Base-by-base conservation (phyloP, 2,329 filamentous ascomycete genomes). In the Fusarium torulosum region DNA sequence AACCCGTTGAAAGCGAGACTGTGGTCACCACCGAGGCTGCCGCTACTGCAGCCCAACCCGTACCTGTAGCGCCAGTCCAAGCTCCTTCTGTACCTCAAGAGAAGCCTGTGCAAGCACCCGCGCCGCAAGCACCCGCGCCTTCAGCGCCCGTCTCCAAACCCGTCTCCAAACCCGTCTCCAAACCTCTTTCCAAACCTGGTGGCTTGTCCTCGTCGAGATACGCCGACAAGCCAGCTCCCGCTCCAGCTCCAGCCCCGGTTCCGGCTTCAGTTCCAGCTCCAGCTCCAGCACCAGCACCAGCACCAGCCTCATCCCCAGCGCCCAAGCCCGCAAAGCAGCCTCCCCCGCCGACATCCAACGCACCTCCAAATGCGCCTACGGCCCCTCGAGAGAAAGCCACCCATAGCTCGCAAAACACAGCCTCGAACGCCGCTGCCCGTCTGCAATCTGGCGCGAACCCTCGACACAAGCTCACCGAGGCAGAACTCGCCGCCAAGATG, bases 401-500 rank as follows among this genome's bases (percentile, higher is more conserved):
- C 14, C 62, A 66, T 33, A 63, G 67, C 2, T 57, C 66, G 37
- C 73, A 74, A 45, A 75, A 76, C 50, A 74, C 78, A 14, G 76
- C 78, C 35, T 72, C 72, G 38, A 79, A 79, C 21, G 75, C 77
- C 7, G 77, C 80, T 43, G 72, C 78, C 10, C 85, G 86, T 11
- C 74, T 85, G 11, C 78, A 80, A 53, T 88, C 85, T 3, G 86
- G 86, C 59, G 84, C 82, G 14, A 88, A 88, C 77, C 86, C 86
- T 23, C 85, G 86, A 13, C 83, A 84, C 23, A 89, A 89, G 76
- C 82, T 88, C 27, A 88, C 86, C 0, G 86, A 90, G 0, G 77
- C 79, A 1, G 85, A 90, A 75, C 82, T 90, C 6, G 80, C 85
- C 0, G 83, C 79, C 61, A 88, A 88, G 74, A 87, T 90, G 83